These are phyloP conservation scores for Thielaviopsis punctulata DNA, from an alignment of 2,329 filamentous ascomycete genomes.

Conservation along the genomic window DNA sequence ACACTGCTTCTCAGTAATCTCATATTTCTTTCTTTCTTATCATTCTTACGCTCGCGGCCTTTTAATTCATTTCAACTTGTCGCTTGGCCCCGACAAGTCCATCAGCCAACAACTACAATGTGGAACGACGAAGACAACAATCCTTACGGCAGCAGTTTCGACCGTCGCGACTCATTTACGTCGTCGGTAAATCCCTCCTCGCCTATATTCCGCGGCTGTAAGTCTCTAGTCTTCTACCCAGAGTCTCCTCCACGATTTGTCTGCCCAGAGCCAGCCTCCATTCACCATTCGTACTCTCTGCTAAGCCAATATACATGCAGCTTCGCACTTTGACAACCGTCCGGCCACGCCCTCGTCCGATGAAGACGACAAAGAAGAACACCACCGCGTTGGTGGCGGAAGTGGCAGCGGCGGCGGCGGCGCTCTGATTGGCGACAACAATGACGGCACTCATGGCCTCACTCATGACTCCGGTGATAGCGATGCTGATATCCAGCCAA, in stretches of 20 bases:
- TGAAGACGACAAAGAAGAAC: slow-evolving; percentile 1
- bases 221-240: no score
- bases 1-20: no score
- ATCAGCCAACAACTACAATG: slow-evolving; percentile 36
- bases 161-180: slow-evolving; percentile 63
- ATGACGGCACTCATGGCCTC: slow-evolving; percentile 2
- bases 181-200: slow-evolving; percentile 53
- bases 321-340: neutral
- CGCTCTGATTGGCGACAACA: slow-evolving; percentile 32
- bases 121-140: slow-evolving; percentile 99
- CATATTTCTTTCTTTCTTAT: neutral
- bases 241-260: no score
- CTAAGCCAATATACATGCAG: neutral
- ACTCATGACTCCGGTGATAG: slow-evolving; percentile 27
- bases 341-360: slow-evolving; percentile 8
- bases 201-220: slow-evolving; percentile 39
- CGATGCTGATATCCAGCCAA: slow-evolving; percentile 30
- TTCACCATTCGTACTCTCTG: no score
- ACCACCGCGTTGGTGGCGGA: neutral
- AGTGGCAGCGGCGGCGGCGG: neutral
- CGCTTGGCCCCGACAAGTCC: neutral
- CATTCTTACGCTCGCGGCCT: neutral
- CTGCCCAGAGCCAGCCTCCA: no score
- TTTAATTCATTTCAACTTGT: neutral
- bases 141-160: slow-evolving; percentile 81